Evolutionary conservation across 179 eudicot genomes (phyloP).

Genomic region (Nepenthes alata): DNA sequence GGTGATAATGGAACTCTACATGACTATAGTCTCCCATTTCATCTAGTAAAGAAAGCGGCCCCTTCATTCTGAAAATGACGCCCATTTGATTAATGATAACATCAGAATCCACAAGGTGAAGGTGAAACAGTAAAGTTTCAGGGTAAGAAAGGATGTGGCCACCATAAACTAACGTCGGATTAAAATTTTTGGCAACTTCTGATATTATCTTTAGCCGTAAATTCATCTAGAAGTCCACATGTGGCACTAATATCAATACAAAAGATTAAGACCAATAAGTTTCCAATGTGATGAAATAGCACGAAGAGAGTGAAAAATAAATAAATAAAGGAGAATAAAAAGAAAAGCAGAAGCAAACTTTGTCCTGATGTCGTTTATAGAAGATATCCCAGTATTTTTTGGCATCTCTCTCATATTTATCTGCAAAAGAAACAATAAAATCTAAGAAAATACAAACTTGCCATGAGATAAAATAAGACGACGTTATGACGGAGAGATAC

Average conservation of each 20-base stretch:
- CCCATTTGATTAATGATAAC: neutral
- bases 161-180: too few relatives aligned
- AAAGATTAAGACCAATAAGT: too few relatives aligned
- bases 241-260: too few relatives aligned
- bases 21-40: too few relatives aligned
- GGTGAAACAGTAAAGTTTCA: neutral
- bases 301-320: too few relatives aligned
- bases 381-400: slow-evolving; percentile 91
- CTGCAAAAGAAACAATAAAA: slow-evolving; percentile 25
- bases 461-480: neutral
- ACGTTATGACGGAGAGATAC: neutral
- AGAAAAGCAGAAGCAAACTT: slow-evolving; percentile 25
- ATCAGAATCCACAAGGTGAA: neutral
- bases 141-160: neutral
- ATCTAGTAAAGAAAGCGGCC: too few relatives aligned
- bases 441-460: neutral
- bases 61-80: neutral
- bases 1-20: too few relatives aligned
- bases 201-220: too few relatives aligned
- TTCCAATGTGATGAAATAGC: too few relatives aligned
- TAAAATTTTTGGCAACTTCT: too few relatives aligned
- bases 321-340: neutral
- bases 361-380: slow-evolving; percentile 88
- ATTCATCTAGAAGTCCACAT: too few relatives aligned
- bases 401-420: slow-evolving; percentile 88